These are phyloP conservation scores for Phytophthora pistaciae DNA, from an alignment of 352 stramenopile species.

Conservation along the genomic window DNA sequence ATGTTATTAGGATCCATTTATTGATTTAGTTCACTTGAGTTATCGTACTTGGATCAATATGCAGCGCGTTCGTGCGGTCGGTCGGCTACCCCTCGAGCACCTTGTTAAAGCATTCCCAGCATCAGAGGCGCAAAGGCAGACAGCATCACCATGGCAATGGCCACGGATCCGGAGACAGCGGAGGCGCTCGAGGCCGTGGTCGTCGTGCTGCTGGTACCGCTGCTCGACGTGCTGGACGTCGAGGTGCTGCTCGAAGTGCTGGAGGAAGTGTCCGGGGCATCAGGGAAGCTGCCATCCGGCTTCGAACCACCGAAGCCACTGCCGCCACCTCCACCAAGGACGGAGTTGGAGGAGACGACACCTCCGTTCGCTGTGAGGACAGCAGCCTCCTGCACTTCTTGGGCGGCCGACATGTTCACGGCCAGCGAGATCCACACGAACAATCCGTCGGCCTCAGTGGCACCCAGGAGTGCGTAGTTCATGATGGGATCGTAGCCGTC, in stretches of 20 bases:
- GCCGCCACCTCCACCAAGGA: not conserved
- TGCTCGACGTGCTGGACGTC: not conserved
- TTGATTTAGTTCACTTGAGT: not conserved
- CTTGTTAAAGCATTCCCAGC: not conserved
- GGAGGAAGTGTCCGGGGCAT: not conserved
- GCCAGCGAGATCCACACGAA: slow-evolving; percentile 27
- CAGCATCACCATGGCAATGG: not conserved
- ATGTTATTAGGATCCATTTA: not conserved
- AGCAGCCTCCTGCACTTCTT: not conserved
- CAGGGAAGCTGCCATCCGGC: not conserved
- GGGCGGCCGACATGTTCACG: slow-evolving; percentile 21
- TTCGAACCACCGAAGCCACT: not conserved
- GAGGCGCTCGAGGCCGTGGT: not conserved
- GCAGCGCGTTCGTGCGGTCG: no score
- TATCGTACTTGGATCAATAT: not conserved
- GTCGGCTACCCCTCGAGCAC: not conserved
- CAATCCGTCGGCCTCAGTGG: slow-evolving; percentile 4
- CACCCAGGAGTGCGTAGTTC: slow-evolving; percentile 21
- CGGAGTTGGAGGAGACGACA: not conserved
- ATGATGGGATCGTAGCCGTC: slow-evolving; percentile 27
- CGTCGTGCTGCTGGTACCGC: no score
- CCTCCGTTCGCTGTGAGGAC: not conserved
- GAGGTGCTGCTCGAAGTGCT: not conserved
- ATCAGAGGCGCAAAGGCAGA: not conserved
- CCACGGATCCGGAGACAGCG: not conserved